Evolutionary conservation across 192 early-diverging fungal genomes (phyloP).

Genomic region (Pilobolus umbonatus): DNA sequence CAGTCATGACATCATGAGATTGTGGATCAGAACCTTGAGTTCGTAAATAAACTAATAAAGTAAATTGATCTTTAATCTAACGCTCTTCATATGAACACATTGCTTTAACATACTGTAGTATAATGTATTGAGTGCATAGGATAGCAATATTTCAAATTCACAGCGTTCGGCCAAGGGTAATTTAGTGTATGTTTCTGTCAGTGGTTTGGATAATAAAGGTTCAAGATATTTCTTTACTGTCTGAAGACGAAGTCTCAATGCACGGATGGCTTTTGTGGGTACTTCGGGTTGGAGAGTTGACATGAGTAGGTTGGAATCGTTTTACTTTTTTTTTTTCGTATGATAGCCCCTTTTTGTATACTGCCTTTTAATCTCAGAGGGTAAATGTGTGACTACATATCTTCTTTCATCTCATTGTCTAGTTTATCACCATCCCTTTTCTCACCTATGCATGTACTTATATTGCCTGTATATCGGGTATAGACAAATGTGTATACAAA

Average conservation of each 20-base stretch:
- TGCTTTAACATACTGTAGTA: slow-evolving; percentile 25
- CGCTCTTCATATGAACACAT: neutral
- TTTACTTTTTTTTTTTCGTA: too few species aligned
- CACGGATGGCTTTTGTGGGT: slow-evolving; percentile 13
- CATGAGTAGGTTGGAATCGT: too few species aligned
- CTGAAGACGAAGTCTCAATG: slow-evolving; percentile 25
- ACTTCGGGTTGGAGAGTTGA: neutral
- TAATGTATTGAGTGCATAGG: slow-evolving; percentile 30
- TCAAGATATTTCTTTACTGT: slow-evolving; percentile 21
- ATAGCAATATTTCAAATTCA: slow-evolving; percentile 25
- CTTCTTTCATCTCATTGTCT: too few species aligned
- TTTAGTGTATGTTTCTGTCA: slow-evolving; percentile 22
- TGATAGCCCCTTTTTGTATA: too few species aligned
- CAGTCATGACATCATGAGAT: slow-evolving; percentile 25
- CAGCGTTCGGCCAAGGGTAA: slow-evolving; percentile 25
- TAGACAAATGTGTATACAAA: too few species aligned
- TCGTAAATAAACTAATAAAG: slow-evolving; percentile 24
- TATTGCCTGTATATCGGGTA: too few species aligned
- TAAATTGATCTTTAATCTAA: neutral
- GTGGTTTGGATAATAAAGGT: slow-evolving; percentile 18
- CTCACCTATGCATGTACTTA: too few species aligned
- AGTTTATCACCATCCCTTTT: too few species aligned
- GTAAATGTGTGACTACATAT: too few species aligned
- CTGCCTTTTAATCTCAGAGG: too few species aligned
- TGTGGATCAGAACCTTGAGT: slow-evolving; percentile 32